Conservation (phyloP, 2,329 filamentous ascomycete species). For the Colletotrichum gloeosporioides region DNA sequence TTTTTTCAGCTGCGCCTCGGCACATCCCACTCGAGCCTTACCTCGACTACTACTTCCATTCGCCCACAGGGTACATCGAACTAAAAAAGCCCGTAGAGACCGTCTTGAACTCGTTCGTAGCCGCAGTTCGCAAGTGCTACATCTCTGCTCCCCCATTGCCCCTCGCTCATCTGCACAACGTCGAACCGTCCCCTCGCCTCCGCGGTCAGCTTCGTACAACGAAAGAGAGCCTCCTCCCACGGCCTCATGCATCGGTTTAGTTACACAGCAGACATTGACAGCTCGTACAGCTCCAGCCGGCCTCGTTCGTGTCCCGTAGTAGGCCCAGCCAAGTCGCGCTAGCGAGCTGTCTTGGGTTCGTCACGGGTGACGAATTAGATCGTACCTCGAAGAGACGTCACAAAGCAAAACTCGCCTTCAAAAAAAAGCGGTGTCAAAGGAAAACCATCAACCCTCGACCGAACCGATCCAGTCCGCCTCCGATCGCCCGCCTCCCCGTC, state of each 20-base stretch:
- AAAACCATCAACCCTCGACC: neutral
- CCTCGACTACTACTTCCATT: neutral
- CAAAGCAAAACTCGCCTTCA: neutral
- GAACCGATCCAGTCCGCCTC: neutral
- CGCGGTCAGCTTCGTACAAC: neutral
- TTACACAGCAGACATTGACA: constrained; percentile 8
- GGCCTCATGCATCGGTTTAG: neutral
- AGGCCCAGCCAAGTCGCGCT: neutral
- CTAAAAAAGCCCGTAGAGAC: neutral
- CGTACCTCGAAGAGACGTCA: neutral
- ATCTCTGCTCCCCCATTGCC: neutral
- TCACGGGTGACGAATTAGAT: neutral
- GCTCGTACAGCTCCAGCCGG: constrained; percentile 1
- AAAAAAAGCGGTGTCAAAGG: neutral
- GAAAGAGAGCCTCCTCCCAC: neutral
- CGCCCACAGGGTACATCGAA: neutral
- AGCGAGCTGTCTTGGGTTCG: neutral
- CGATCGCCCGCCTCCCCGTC: neutral
- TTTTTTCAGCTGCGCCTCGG: neutral
- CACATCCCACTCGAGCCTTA: neutral
- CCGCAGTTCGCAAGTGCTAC: neutral
- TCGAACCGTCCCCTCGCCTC: neutral
- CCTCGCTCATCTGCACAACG: neutral
- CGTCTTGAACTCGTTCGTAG: neutral
- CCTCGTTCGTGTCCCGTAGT: neutral